Base-by-base conservation (phyloP, 768 basidiomycete genomes). In the Omphalotus guepiniiformis region DNA sequence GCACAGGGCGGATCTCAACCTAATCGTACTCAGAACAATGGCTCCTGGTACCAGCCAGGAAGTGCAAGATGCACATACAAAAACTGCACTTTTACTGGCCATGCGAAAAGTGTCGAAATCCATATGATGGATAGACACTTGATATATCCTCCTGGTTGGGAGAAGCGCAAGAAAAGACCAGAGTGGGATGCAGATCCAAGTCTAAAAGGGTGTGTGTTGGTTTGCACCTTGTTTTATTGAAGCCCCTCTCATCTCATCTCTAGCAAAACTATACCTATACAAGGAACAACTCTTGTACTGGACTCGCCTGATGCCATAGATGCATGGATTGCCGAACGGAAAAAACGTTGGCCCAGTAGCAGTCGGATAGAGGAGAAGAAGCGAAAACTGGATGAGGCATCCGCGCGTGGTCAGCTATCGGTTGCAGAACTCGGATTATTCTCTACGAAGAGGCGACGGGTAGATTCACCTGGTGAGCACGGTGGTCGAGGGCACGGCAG, bases 91-190 rank as follows among this genome's bases (percentile, higher is more conserved):
- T 93, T 88, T 56, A 68, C 68, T 30, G 89, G 86, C 27, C 83
- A 88, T 3, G 67, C 70, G 32, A 87, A 88, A 59, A 68, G 79
- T 21, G 78, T 91, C 13, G 85, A 91, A 62, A 73, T 70, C 23
- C 91, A 93, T 58, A 85, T 82, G 81, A 92, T 91, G 89, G 90
- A 92, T 55, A 75, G 89, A n/a, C 90, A 93, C 62, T 72, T 93
- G 35, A 80, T 92, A 39, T 90, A 80, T 53, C 90, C 91, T 19
- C 74, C 78, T 36, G 83, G 81, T 18, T 89, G 85, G 82, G 70
- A 83, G 23, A 71, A 76, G 38, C 62, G 63, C 53, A 75, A 72
- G 52, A 73, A 74, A 47, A 77, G 70, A 57, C 47, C 62, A 28
- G 84, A 84, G 25, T 90, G 88, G 88, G 88, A 89, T 58, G 81